Conservation (phyloP, 345 rosid genomes). For the Syzygium grande region DNA sequence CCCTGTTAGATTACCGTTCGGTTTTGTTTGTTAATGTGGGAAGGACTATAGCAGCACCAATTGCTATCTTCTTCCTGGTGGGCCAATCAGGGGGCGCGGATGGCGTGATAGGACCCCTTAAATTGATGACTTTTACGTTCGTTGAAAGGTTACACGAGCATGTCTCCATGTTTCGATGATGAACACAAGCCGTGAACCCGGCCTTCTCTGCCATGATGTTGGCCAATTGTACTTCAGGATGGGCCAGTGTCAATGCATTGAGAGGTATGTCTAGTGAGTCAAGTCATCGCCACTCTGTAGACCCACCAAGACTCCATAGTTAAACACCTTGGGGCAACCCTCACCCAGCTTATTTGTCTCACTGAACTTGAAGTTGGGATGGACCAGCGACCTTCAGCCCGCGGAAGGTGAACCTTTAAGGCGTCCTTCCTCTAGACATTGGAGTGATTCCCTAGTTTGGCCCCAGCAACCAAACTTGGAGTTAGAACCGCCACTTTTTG, state of each 20-base stretch:
- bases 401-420: background rate
- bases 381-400: background rate
- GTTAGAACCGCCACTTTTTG: too few relatives aligned
- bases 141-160: background rate
- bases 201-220: too few relatives aligned
- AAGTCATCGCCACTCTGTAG: background rate
- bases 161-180: fast-evolving
- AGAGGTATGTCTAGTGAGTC: background rate
- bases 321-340: too few relatives aligned
- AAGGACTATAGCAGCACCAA: background rate
- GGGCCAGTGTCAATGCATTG: background rate
- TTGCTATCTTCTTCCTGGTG: background rate
- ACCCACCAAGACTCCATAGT: background rate
- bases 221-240: background rate
- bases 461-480: background rate
- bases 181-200: background rate
- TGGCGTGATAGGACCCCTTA: too few relatives aligned
- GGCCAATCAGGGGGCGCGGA: background rate
- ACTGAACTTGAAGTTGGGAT: background rate
- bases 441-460: background rate
- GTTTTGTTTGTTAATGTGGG: too few relatives aligned
- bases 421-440: background rate
- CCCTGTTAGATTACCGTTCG: too few relatives aligned
- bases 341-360: background rate
- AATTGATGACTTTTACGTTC: too few relatives aligned